These are phyloP conservation scores for Chloropicon primus DNA, from an alignment of 139 green algal species.

Conservation along the genomic window DNA sequence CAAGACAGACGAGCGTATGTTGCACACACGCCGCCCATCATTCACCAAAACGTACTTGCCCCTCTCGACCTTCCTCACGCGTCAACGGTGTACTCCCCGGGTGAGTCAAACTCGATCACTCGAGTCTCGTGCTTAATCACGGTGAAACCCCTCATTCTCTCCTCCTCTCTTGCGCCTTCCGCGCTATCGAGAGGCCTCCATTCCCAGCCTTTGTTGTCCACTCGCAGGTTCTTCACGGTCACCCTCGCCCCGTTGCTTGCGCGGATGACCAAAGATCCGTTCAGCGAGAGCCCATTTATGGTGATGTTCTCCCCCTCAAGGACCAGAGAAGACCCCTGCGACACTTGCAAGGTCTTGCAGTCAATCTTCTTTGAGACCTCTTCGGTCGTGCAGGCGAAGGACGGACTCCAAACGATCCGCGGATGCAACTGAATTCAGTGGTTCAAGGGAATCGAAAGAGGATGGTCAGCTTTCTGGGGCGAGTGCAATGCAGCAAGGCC, in stretches of 20 bases:
- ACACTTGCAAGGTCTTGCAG: neutral
- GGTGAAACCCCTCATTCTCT: slow-evolving; percentile 29
- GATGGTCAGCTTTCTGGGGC: neutral
- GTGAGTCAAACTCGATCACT: neutral
- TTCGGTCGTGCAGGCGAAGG: neutral
- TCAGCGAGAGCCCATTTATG: slow-evolving; percentile 38
- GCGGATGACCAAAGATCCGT: slow-evolving; percentile 61
- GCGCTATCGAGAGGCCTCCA: slow-evolving; percentile 40
- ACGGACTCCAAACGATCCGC: neutral
- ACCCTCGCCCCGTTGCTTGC: slow-evolving; percentile 34
- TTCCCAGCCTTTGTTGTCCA: slow-evolving; percentile 71
- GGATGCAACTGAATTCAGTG: neutral
- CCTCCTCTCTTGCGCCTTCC: slow-evolving; percentile 11
- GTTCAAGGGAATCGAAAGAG: neutral
- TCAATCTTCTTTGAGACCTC: neutral
- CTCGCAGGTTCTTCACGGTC: slow-evolving; percentile 29
- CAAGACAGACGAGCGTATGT: no score
- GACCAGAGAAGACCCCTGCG: slow-evolving; percentile 35
- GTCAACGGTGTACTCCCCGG: neutral
- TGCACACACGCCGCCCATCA: no score
- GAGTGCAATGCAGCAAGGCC: neutral
- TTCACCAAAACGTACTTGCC: no score
- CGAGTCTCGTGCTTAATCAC: slow-evolving; percentile 31
- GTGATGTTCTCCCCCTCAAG: slow-evolving; percentile 48
- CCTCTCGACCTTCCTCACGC: neutral